Evolutionary conservation across 192 early-diverging fungal species (phyloP), one percentile per base, ranked within the genome.

Genomic region (Backusella morwellensis): DNA sequence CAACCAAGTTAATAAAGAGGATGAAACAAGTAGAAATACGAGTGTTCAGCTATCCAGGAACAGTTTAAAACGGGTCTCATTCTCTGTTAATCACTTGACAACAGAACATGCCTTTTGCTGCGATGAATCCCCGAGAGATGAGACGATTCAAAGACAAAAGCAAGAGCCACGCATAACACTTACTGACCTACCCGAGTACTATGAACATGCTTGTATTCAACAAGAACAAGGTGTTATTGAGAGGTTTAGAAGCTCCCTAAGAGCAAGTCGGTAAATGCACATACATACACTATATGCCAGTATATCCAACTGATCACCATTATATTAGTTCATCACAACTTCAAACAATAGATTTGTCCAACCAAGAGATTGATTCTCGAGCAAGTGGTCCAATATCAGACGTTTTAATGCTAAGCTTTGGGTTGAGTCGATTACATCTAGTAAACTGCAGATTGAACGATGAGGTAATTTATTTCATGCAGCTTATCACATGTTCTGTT

Each of bases 401-500:
- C 66, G 89, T 94, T 66, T 82, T 95, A 19, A 89, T 90, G n/a
- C 81, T 94, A 21, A 88, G 91, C 70, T 92, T 91, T 88, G 92
- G 93, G 26, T 81, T 95, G 29, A 79, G 72, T 70, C 86, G 86
- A 67, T 84, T 95, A 19, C 85, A 85, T 66, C 74, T 95, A 50
- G 84, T 89, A 70, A 85, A 91, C 78, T 95, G 94, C 72, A 85
- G 82, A 6, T 74, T 95, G 21, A 93, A 94, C 40, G 93, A 95
- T 78, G 86, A 91, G 78, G 90, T 91, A 75, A 74, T 47, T 38
- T 35, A 59, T 59, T 21, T 40, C n/a, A 40, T 36, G n/a, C 40
- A 70, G 7, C 35, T 2, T 40, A 40, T 71, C 23, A 40, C 70
- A 40, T 71, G 23, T 21, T 70, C 23, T 71, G 23, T 21, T 70